phyloP scores from a whole-genome alignment of 139 green algal species.

The Yamagishiella unicocca region DNA sequence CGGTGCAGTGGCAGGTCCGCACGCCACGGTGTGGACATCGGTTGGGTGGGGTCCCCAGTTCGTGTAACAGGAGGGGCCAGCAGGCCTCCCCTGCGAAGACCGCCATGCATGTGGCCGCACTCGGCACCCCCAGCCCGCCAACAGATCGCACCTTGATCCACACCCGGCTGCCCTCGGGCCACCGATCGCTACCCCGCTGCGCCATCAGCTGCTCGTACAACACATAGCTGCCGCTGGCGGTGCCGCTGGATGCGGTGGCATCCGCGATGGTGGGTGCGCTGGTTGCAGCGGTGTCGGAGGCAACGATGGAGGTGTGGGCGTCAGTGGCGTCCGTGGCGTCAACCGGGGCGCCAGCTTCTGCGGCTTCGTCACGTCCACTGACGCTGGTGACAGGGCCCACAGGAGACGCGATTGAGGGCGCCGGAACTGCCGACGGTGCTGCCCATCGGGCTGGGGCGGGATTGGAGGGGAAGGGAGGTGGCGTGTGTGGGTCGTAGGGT shows the following conservation, averaged over 20 bases:
- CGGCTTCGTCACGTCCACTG: background rate
- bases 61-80: no score
- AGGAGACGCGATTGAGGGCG: no score
- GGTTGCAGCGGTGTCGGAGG: background rate
- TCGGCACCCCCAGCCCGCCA: background rate
- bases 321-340: no score
- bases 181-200: background rate
- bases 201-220: background rate
- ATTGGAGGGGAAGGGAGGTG: no score
- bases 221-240: background rate
- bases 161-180: background rate
- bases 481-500: no score
- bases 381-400: background rate
- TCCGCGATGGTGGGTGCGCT: background rate
- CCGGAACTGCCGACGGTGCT: no score
- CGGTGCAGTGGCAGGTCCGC: no score
- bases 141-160: conserved; percentile 5
- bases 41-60: no score
- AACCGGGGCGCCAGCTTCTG: background rate
- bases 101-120: background rate
- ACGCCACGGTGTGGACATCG: no score
- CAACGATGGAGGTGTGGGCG: background rate
- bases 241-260: background rate
- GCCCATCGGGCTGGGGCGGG: no score
- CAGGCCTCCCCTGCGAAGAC: no score